A percentile compares a stretch with the other conserved stretches of the same genome.
These are phyloP conservation scores for Parasitella parasitica DNA, from an alignment of 371 early-diverging fungal species.

Conservation along the genomic window DNA sequence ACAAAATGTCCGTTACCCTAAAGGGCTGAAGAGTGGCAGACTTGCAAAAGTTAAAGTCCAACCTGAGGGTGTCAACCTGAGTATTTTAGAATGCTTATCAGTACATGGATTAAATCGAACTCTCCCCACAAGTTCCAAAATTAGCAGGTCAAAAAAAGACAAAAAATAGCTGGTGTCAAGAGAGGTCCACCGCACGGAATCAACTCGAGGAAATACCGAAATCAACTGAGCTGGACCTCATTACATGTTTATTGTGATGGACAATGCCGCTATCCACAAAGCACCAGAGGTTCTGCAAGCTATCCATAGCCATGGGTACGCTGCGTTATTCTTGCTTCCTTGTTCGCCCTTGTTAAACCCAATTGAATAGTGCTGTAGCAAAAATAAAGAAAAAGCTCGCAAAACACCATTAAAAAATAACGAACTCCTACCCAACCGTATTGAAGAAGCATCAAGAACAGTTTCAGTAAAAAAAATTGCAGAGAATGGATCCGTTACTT, in stretches of 20 bases:
- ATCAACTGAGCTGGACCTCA: no score
- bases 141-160: no score
- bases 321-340: constrained; percentile 4
- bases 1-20: no score
- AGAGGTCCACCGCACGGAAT: no score
- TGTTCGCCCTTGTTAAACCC: constrained; percentile 15
- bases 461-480: constrained; percentile 21
- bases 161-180: no score
- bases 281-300: constrained; percentile 3
- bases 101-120: no score
- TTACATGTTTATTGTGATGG: constrained; percentile 18
- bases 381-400: constrained; percentile 3
- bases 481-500: constrained; percentile 11
- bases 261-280: constrained; percentile 17
- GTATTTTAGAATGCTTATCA: no score
- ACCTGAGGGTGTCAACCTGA: no score
- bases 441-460: constrained; percentile 21
- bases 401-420: constrained; percentile 16
- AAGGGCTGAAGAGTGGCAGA: no score
- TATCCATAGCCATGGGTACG: constrained; percentile 9
- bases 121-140: no score
- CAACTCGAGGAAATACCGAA: no score
- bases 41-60: no score
- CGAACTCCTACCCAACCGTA: constrained; percentile 17
- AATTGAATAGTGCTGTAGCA: constrained; percentile 12